Evolutionary conservation across 352 stramenopile genomes (phyloP).

Genomic region (Thraustochytrium striatum): DNA sequence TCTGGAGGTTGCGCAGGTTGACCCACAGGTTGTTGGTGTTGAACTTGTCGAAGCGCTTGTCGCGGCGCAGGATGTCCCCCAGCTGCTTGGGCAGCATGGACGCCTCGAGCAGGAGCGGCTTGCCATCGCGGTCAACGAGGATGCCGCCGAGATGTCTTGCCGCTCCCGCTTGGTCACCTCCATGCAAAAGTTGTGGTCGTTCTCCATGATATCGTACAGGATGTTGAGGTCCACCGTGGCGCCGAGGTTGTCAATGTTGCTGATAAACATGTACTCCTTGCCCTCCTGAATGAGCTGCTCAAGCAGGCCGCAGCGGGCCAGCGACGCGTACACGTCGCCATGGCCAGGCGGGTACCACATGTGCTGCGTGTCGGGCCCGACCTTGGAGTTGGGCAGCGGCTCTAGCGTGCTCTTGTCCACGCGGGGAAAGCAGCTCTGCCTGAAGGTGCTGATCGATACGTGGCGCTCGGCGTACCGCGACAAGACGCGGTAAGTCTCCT

Average conservation of each 20-base stretch:
- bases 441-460: slow-evolving; percentile 88
- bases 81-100: slow-evolving; percentile 92
- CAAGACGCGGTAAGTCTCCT: slow-evolving; percentile 94
- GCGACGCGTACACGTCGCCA: slow-evolving; percentile 96
- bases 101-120: slow-evolving; percentile 92
- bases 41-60: slow-evolving; percentile 95
- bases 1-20: slow-evolving; percentile 92
- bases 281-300: slow-evolving; percentile 88
- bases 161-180: slow-evolving; percentile 87
- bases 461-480: slow-evolving; percentile 94
- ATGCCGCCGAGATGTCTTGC: slow-evolving; percentile 83
- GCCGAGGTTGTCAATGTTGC: slow-evolving; percentile 98
- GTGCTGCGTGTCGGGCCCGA: slow-evolving; percentile 61
- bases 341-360: slow-evolving; percentile 94
- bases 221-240: slow-evolving; percentile 94
- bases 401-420: slow-evolving; percentile 82
- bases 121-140: slow-evolving; percentile 79
- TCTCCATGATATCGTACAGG: slow-evolving; percentile 96
- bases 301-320: slow-evolving; percentile 92
- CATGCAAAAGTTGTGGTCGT: slow-evolving; percentile 96
- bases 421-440: slow-evolving; percentile 83
- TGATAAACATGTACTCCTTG: slow-evolving; percentile 99
- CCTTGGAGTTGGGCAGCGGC: slow-evolving; percentile 75
- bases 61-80: slow-evolving; percentile 84
- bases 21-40: slow-evolving; percentile 99